Evolutionary conservation across 73 alveolate genomes (phyloP).

Genomic region (Paramecium primaurelia): DNA sequence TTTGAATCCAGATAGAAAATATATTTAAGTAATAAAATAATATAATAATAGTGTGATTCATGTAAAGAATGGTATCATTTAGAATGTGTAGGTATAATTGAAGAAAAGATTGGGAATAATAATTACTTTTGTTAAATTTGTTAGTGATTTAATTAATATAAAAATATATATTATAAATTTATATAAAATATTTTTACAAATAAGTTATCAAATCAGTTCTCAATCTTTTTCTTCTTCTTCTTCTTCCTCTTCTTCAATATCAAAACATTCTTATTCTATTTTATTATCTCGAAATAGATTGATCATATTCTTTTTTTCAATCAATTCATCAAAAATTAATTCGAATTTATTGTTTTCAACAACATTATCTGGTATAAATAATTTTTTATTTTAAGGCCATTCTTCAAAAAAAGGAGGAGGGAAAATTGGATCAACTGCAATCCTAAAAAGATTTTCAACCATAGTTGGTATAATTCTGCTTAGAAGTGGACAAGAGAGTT

Average conservation of each 20-base stretch:
- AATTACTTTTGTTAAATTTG: neutral
- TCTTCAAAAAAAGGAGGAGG: conserved; percentile 57
- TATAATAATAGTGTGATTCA: neutral
- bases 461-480: conserved; percentile 53
- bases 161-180: too few species aligned
- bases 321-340: conserved; percentile 51
- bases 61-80: conserved; percentile 12
- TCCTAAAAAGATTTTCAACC: conserved; percentile 59
- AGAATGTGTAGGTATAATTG: neutral
- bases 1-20: neutral
- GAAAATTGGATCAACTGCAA: conserved; percentile 60
- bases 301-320: conserved; percentile 38
- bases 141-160: neutral
- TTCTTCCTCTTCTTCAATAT: conserved; percentile 62
- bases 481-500: conserved; percentile 55
- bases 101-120: neutral
- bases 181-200: neutral
- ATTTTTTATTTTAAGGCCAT: conserved; percentile 58
- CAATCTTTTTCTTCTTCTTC: conserved; percentile 57
- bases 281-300: conserved; percentile 40
- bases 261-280: conserved; percentile 48
- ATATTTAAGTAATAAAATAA: neutral
- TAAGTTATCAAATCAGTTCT: neutral
- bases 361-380: conserved; percentile 54
- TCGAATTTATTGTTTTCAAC: conserved; percentile 56